phyloP scores from a whole-genome alignment of 2,329 filamentous ascomycete genomes.

The Aciculosporium take region DNA sequence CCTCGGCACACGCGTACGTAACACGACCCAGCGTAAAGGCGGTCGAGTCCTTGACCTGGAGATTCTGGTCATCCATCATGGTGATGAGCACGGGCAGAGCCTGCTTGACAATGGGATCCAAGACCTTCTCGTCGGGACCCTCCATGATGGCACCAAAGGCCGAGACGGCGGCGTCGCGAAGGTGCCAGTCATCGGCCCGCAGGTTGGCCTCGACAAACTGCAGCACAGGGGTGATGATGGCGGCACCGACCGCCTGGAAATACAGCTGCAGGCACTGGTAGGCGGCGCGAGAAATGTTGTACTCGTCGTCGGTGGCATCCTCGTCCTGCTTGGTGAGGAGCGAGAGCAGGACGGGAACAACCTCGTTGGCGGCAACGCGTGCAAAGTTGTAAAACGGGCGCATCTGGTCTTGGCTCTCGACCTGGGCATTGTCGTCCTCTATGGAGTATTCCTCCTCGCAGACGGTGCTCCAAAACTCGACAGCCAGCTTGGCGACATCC shows the following conservation, averaged over 20 bases:
- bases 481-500: constrained; percentile 92
- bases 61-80: constrained; percentile 77
- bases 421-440: constrained; percentile 78
- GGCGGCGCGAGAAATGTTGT: constrained; percentile 86
- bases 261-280: constrained; percentile 97
- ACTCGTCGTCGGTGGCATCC: constrained; percentile 91
- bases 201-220: constrained; percentile 86
- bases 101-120: constrained; percentile 92
- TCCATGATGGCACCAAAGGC: constrained; percentile 99
- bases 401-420: constrained; percentile 68
- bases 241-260: constrained; percentile 74
- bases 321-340: constrained; percentile 95
- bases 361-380: constrained; percentile 80
- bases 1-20: constrained; percentile 81
- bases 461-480: constrained; percentile 99
- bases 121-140: constrained; percentile 79
- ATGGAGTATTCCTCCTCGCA: constrained; percentile 98
- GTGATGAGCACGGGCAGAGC: constrained; percentile 80
- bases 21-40: constrained; percentile 93
- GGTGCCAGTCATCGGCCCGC: constrained; percentile 83
- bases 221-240: constrained; percentile 76
- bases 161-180: constrained; percentile 87
- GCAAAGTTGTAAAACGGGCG: constrained; percentile 94
- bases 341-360: constrained; percentile 78
- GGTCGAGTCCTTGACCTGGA: constrained; percentile 90